Conservation (phyloP, 1,139 yeast species). For the Saccharomyces hybrid region DNA sequence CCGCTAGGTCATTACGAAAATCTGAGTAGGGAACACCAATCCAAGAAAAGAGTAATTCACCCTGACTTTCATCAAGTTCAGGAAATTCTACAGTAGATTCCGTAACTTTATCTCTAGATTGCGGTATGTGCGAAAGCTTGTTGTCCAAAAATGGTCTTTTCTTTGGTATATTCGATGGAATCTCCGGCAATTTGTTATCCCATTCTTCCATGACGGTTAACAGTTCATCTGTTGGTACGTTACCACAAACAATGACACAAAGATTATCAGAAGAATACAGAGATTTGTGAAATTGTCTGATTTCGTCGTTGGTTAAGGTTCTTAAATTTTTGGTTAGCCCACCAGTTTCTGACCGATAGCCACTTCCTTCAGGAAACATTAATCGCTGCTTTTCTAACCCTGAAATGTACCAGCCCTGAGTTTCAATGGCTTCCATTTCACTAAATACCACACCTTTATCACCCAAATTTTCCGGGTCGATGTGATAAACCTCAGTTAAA, state of each 20-base stretch:
- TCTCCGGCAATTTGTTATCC: slow-evolving; percentile 46
- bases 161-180: slow-evolving; percentile 33
- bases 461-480: slow-evolving; percentile 72
- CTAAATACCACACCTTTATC: slow-evolving; percentile 97
- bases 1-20: slow-evolving; percentile 50
- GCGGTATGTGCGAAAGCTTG: slow-evolving; percentile 39
- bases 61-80: slow-evolving; percentile 78
- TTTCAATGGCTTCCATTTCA: slow-evolving; percentile 94
- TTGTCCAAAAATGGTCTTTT: slow-evolving; percentile 79
- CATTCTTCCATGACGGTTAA: slow-evolving; percentile 52
- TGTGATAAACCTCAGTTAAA: slow-evolving; percentile 88
- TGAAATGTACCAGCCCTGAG: slow-evolving; percentile 68
- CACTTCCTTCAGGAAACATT: slow-evolving; percentile 54
- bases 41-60: slow-evolving; percentile 72
- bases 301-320: slow-evolving; percentile 60
- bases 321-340: slow-evolving; percentile 78
- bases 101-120: slow-evolving; percentile 29
- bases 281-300: slow-evolving; percentile 61
- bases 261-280: slow-evolving; percentile 80
- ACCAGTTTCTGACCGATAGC: slow-evolving; percentile 91
- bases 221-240: slow-evolving; percentile 68
- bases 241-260: slow-evolving; percentile 75
- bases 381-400: slow-evolving; percentile 54
- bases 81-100: slow-evolving; percentile 66
- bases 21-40: slow-evolving; percentile 66